Evolutionary conservation across 495 filamentous ascomycete genomes (phyloP).

Genomic region (Penicillium desertorum): DNA sequence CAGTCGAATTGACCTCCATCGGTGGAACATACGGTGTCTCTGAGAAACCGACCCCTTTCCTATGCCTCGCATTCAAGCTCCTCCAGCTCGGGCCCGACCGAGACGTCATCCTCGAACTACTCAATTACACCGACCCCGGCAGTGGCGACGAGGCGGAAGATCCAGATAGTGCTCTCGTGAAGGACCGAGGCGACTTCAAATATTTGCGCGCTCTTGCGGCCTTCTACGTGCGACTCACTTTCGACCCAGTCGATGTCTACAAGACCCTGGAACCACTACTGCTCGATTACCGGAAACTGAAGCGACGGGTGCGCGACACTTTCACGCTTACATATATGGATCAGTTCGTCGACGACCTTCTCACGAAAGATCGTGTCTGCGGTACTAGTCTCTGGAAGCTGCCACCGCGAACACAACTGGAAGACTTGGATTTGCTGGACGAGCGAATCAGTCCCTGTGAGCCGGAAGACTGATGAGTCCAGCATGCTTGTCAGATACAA

Average conservation of each 20-base stretch:
- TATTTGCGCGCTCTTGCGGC: slow-evolving; percentile 85
- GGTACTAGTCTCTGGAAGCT: slow-evolving; percentile 92
- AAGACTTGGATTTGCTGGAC: slow-evolving; percentile 88
- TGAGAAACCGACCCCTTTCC: slow-evolving; percentile 86
- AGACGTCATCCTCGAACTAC: slow-evolving; percentile 77
- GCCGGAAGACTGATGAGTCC: background rate
- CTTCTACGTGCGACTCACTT: slow-evolving; percentile 92
- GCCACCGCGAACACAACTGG: slow-evolving; percentile 74
- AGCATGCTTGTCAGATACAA: background rate
- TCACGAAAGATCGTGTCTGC: slow-evolving; percentile 87
- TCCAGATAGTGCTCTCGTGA: slow-evolving; percentile 30
- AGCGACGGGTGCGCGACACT: slow-evolving; percentile 68
- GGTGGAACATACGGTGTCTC: slow-evolving; percentile 81
- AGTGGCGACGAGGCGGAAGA: slow-evolving; percentile 36
- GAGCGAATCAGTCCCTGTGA: slow-evolving; percentile 65
- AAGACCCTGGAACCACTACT: slow-evolving; percentile 77
- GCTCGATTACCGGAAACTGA: slow-evolving; percentile 79
- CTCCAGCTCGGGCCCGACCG: slow-evolving; percentile 79
- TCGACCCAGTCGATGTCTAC: slow-evolving; percentile 78
- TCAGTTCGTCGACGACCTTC: slow-evolving; percentile 87
- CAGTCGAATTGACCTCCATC: slow-evolving; percentile 75
- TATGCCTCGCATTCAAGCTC: slow-evolving; percentile 94
- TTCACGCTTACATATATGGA: slow-evolving; percentile 78
- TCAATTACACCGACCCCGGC: slow-evolving; percentile 56
- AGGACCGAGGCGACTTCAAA: slow-evolving; percentile 73